Evolutionary conservation across 2,329 filamentous ascomycete species (phyloP), one percentile per base, ranked within the genome.

Genomic region (Aspergillus hiratsukae): DNA sequence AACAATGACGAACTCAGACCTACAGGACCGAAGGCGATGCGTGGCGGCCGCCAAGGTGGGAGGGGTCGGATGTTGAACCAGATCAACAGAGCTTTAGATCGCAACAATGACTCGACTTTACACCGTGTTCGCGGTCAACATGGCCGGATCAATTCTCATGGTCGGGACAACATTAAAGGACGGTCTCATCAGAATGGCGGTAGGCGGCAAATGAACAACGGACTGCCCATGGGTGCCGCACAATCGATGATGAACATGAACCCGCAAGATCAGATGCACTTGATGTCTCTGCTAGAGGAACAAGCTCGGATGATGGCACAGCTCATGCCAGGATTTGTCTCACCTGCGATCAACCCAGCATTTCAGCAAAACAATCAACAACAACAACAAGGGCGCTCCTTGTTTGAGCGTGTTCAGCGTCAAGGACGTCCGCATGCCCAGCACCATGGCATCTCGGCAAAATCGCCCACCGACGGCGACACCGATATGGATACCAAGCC

Each of bases 11-110:
- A 53, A 9, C 41, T 57, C 67, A 97, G 93, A 69, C 94, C 94
- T 9, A 97, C 91, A 52, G 94, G 93, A 55, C 94, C 94, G 19
- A 94, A 92, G 72, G 91, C 92, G 35, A 96, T 97, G 91, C 89
- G 94, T 68, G 90, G 88, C 71, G 84, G 84, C 52, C 83, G 80
- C 64, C 80, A 82, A 55, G 79, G 81, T 54, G 82, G 84, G 54
- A 86, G 90, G 57, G 91, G 91, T 72, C 86, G 90, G 59, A 86
- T 97, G 80, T 81, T 97, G 55, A 90, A 91, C 51, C 91, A 97
- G 64, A 83, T 95, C 69, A 86, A 88, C 70, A 90, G 90, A 67
- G 85, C 87, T 14, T 87, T 96, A 84, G 90, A 95, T 66, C 87
- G 93, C 60, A 80, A 80, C 23, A 27, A 17, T 63, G 91, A 96